Percentiles rank a stretch among this genome's conserved stretches.
phyloP scores from a whole-genome alignment of 805 yeast genomes.

The Saccharomycopsis capsularis region DNA sequence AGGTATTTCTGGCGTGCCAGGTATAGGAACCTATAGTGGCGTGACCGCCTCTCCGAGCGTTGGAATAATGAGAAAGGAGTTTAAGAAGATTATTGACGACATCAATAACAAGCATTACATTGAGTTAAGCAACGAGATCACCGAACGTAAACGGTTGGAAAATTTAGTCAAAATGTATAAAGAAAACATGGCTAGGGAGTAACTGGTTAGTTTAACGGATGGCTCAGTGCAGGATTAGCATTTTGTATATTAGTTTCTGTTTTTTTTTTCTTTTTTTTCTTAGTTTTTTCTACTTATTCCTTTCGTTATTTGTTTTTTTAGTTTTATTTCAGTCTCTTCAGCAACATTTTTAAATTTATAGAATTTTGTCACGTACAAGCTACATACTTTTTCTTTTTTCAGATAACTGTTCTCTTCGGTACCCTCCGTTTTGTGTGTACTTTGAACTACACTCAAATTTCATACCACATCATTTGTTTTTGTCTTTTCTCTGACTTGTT shows the following conservation, averaged over 20 bases:
- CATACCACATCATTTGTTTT: too few species aligned
- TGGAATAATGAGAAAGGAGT: constrained; percentile 23
- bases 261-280: background rate
- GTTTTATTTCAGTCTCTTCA: constrained; percentile 7
- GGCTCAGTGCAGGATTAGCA: too few species aligned
- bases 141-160: constrained; percentile 31
- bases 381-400: background rate
- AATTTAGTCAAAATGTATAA: constrained; percentile 22
- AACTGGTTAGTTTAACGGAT: too few species aligned
- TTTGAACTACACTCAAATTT: background rate
- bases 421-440: background rate
- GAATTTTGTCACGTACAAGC: too few species aligned
- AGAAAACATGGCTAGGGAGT: constrained; percentile 4
- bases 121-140: constrained; percentile 37
- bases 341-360: too few species aligned
- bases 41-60: constrained; percentile 12
- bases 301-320: background rate
- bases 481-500: background rate
- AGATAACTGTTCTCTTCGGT: background rate
- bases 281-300: background rate
- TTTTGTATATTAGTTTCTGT: background rate
- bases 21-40: too few species aligned
- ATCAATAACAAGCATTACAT: constrained; percentile 41
- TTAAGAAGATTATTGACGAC: constrained; percentile 28
- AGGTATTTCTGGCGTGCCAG: background rate